Evolutionary conservation across 2,329 filamentous ascomycete species (phyloP).

Genomic region (Colletotrichum trifolii): DNA sequence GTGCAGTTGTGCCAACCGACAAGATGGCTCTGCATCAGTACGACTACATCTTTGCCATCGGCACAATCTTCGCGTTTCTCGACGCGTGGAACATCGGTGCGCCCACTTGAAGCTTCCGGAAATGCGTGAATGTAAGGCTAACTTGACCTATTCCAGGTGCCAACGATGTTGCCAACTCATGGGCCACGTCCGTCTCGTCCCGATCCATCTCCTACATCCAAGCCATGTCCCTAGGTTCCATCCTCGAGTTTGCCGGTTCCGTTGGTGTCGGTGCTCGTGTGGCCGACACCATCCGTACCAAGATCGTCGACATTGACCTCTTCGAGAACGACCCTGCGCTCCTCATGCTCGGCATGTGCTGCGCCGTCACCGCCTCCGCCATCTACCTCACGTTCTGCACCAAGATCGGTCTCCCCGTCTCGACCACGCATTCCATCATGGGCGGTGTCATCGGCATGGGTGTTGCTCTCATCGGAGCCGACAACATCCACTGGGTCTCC

Average conservation of each 20-base stretch:
- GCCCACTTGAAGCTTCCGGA: slow-evolving; percentile 11
- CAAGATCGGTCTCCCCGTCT: slow-evolving; percentile 47
- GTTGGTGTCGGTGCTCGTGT: slow-evolving; percentile 59
- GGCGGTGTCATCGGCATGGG: slow-evolving; percentile 58
- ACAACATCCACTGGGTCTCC: slow-evolving; percentile 54
- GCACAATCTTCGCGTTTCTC: slow-evolving; percentile 73
- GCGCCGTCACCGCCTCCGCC: slow-evolving; percentile 51
- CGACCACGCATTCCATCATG: slow-evolving; percentile 59
- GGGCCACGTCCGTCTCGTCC: slow-evolving; percentile 71
- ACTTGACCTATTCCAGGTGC: slow-evolving; percentile 33
- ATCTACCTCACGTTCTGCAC: slow-evolving; percentile 57
- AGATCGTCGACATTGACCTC: slow-evolving; percentile 52
- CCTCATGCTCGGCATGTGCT: slow-evolving; percentile 55
- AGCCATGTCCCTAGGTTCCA: slow-evolving; percentile 56
- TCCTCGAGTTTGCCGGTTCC: slow-evolving; percentile 62
- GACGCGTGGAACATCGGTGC: slow-evolving; percentile 74
- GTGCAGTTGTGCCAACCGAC: neutral
- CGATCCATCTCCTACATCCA: slow-evolving; percentile 65
- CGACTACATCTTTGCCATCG: slow-evolving; percentile 72
- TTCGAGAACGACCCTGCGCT: slow-evolving; percentile 53
- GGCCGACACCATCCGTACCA: slow-evolving; percentile 59
- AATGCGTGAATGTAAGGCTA: neutral
- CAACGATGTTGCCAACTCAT: slow-evolving; percentile 72
- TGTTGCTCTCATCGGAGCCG: slow-evolving; percentile 52
- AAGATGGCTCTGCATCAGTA: slow-evolving; percentile 59